Conservation (phyloP, 345 rosid species). For the Populus nigra region DNA sequence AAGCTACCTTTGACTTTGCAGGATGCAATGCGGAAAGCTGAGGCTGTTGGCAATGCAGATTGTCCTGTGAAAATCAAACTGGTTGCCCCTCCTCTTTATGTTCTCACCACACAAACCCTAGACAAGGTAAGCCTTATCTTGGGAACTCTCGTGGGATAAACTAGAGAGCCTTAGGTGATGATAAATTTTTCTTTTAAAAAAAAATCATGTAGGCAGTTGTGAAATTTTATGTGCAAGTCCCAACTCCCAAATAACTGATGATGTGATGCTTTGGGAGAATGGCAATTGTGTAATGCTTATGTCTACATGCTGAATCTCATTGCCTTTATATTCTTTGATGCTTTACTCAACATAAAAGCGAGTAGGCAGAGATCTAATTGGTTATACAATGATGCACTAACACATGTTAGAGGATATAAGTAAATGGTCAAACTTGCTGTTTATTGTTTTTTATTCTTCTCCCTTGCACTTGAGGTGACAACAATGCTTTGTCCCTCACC, state of each 20-base stretch:
- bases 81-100: slow-evolving; percentile 97
- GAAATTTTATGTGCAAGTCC: not conserved
- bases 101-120: slow-evolving; percentile 93
- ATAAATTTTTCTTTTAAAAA: not conserved
- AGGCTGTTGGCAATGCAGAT: slow-evolving; percentile 81
- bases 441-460: not conserved
- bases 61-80: slow-evolving; percentile 95
- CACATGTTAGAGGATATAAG: not conserved
- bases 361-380: not conserved
- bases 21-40: slow-evolving; percentile 97
- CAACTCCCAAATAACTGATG: not conserved
- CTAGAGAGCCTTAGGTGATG: not conserved
- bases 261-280: not conserved
- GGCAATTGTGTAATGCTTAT: not conserved
- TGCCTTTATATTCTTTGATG: not conserved
- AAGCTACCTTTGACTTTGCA: slow-evolving; percentile 32
- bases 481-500: too few relatives aligned
- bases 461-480: not conserved
- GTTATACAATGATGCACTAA: not conserved
- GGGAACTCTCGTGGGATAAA: not conserved
- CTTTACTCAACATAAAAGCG: not conserved
- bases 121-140: slow-evolving; percentile 63
- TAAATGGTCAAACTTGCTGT: not conserved
- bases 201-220: not conserved
- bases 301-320: not conserved